Percentiles rank a stretch among this genome's conserved stretches.
phyloP scores from a whole-genome alignment of 2,329 filamentous ascomycete species.

The Thielaviopsis euricoi region DNA sequence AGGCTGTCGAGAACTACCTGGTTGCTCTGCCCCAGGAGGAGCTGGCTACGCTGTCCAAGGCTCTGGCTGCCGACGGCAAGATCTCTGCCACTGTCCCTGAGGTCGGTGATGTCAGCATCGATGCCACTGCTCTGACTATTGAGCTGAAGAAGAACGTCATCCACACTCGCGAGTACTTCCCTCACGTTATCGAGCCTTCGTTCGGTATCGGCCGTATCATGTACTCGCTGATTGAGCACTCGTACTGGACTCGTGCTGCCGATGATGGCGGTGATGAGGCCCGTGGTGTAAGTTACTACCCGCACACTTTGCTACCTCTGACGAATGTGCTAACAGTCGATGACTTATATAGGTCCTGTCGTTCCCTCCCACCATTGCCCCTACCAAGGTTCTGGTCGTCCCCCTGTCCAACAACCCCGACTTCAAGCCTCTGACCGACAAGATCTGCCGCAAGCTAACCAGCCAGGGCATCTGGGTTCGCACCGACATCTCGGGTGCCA shows the following conservation, averaged over 20 bases:
- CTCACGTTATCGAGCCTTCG: constrained; percentile 84
- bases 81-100: constrained; percentile 58
- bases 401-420: constrained; percentile 59
- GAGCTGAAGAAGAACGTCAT: constrained; percentile 71
- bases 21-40: constrained; percentile 62
- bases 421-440: constrained; percentile 53
- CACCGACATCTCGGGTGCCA: constrained; percentile 66
- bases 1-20: constrained; percentile 66
- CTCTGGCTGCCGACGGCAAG: constrained; percentile 57
- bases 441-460: constrained; percentile 53
- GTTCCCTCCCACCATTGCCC: constrained; percentile 44
- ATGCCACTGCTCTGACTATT: constrained; percentile 65
- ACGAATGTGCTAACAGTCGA: constrained; percentile 25
- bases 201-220: constrained; percentile 87
- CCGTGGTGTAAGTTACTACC: constrained; percentile 52
- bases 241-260: constrained; percentile 71
- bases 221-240: constrained; percentile 82
- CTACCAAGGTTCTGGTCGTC: constrained; percentile 74
- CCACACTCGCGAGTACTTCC: constrained; percentile 76
- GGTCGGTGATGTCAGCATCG: constrained; percentile 51
- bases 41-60: constrained; percentile 61
- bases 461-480: constrained; percentile 56
- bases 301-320: background rate
- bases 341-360: constrained; percentile 22
- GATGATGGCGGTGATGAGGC: constrained; percentile 61